Evolutionary conservation across 2,329 filamentous ascomycete genomes (phyloP), one percentile per base, ranked within the genome.

Genomic region (Fusarium sp.): DNA sequence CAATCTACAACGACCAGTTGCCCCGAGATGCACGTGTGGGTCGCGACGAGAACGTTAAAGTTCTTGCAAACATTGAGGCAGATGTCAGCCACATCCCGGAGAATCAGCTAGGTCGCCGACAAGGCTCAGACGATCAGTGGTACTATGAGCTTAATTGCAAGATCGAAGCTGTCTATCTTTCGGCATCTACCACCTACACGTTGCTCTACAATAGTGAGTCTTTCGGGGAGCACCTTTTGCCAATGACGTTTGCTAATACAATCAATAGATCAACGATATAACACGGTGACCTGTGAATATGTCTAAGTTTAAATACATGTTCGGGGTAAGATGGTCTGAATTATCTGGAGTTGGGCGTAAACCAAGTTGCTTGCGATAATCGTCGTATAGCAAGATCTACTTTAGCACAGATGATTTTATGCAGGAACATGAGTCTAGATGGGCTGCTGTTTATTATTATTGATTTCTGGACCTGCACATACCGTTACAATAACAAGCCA

Each of bases 221-320:
- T 19, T 17, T 17, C 8, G 7, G 2, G 6, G 7, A 5, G 7
- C 6, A 17, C 24, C 35, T 19, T 22, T 37, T 41, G 3, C 20
- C 10, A 22, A 35, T 20, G 5, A 2, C 13, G 11, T 13, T 15
- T 50, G 28, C 71, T 78, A 60, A 76, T 59, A n/a, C 5, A 2
- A 24, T 11, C 19, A 26, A 44, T 40, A 81, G 79, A 75, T 51
- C 75, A 78, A 52, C 73, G 80, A 56, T 82, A 82, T 62, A 76
- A 79, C 49, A 79, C 79, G 1, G 79, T 83, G 26, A 80, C 76
- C 20, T 79, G 79, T 32, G 81, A 83, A 57, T 83, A 82, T 56
- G 80, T 81, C 50, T 82, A 65, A 56, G 26, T 5, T n/a, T 28
- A 22, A 20, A 22, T 40, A 11, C 6, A 32, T 48, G 8, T 8